phyloP scores from a whole-genome alignment of 78 protist species.

The Bigelowiella natans region DNA sequence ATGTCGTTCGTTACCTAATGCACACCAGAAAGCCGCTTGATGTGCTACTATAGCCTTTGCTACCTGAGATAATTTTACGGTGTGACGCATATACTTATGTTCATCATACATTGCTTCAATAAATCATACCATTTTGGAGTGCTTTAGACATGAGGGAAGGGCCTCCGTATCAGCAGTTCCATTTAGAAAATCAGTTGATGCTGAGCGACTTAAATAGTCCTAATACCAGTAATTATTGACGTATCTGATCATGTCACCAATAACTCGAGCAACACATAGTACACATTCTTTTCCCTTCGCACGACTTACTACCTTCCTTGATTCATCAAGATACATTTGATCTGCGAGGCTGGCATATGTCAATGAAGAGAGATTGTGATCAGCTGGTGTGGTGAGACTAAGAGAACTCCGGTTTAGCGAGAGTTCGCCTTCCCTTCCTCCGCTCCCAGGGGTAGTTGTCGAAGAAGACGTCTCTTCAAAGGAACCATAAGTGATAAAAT shows the following conservation, averaged over 20 bases:
- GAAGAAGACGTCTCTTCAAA: too few species aligned
- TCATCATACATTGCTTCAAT: too few species aligned
- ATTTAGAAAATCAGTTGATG: neutral
- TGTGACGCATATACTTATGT: too few species aligned
- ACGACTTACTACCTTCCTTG: neutral
- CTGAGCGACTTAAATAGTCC: neutral
- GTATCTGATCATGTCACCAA: neutral
- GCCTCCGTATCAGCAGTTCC: neutral
- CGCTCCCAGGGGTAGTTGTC: too few species aligned
- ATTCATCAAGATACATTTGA: neutral
- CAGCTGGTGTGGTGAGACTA: too few species aligned
- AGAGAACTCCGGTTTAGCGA: too few species aligned
- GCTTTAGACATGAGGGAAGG: neutral
- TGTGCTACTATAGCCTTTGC: too few species aligned
- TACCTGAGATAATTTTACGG: too few species aligned
- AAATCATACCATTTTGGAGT: neutral
- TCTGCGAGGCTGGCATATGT: neutral
- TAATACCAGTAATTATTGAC: neutral
- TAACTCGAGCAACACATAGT: neutral
- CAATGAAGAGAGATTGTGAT: too few species aligned
- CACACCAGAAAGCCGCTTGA: neutral
- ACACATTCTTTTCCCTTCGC: neutral
- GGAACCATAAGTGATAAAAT: too few species aligned
- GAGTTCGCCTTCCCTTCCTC: too few species aligned
- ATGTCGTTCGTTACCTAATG: neutral